phyloP scores from a whole-genome alignment of 768 basidiomycete species.

The Lentinula raphanica region DNA sequence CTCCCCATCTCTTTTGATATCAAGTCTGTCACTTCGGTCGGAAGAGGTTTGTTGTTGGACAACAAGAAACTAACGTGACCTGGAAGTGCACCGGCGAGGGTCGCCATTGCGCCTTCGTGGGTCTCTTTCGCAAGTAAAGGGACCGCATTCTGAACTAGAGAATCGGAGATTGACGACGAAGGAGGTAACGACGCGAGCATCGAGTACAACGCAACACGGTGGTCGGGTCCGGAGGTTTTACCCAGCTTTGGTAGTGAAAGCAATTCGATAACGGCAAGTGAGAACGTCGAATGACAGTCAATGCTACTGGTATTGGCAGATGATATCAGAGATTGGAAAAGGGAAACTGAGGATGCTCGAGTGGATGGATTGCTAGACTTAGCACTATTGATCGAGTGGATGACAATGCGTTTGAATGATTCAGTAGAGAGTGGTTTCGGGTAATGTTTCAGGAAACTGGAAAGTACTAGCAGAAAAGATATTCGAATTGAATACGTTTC shows the following conservation, averaged over 20 bases:
- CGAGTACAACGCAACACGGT: constrained; percentile 73
- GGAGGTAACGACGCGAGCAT: constrained; percentile 61
- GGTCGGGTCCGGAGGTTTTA: constrained; percentile 85
- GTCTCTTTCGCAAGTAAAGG: constrained; percentile 65
- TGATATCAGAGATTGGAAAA: constrained; percentile 55
- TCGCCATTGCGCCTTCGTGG: constrained; percentile 57
- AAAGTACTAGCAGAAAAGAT: constrained; percentile 37
- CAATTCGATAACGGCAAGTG: constrained; percentile 55
- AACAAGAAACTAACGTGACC: constrained; percentile 58
- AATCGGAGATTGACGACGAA: constrained; percentile 32
- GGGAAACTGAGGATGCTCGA: constrained; percentile 46
- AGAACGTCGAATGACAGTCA: constrained; percentile 27
- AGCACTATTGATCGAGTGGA: constrained; percentile 56
- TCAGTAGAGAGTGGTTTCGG: constrained; percentile 41
- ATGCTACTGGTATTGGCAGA: constrained; percentile 18
- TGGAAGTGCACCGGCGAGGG: constrained; percentile 51
- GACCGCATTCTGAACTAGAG: constrained; percentile 40
- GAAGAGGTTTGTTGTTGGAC: constrained; percentile 31
- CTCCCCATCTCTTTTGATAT: constrained; percentile 71
- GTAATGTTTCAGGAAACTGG: constrained; percentile 55
- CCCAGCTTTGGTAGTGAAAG: constrained; percentile 72
- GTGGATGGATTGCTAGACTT: constrained; percentile 69
- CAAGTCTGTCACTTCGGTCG: constrained; percentile 34
- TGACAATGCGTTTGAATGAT: constrained; percentile 49
- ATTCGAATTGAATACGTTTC: neutral